Percentiles rank a stretch among this genome's conserved stretches.
Evolutionary conservation across 331 rosid genomes (phyloP).

Genomic region (Saraca asoca): DNA sequence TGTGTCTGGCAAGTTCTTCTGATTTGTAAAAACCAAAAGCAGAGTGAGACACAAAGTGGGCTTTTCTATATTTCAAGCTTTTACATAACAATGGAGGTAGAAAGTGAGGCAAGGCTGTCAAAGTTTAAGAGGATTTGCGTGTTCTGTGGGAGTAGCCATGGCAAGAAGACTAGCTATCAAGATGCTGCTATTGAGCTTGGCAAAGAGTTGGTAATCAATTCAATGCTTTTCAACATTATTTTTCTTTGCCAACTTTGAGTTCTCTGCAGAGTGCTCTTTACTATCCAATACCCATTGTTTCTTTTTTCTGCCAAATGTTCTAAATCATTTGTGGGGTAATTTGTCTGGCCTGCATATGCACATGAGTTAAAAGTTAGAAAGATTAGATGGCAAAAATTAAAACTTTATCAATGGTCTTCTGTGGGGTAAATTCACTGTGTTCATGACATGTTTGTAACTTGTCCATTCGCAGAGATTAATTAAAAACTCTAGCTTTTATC

Average conservation of each 20-base stretch:
- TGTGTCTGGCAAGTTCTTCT: slow-evolving; percentile 7
- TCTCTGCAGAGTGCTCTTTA: not conserved
- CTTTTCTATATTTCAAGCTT: no score
- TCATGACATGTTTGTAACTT: slow-evolving; percentile 40
- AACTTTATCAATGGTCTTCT: not conserved
- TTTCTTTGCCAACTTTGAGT: not conserved
- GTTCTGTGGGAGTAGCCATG: slow-evolving; percentile 99
- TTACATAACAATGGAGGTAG: slow-evolving; percentile 57
- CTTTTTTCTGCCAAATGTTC: not conserved
- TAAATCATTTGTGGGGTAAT: slow-evolving; percentile 2
- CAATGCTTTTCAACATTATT: not conserved
- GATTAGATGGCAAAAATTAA: slow-evolving; percentile 14
- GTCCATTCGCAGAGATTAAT: not conserved
- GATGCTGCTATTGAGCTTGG: slow-evolving; percentile 97
- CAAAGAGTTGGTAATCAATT: slow-evolving; percentile 78
- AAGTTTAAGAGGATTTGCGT: slow-evolving; percentile 93
- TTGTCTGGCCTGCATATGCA: not conserved
- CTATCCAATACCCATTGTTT: not conserved
- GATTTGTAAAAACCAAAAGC: slow-evolving; percentile 11
- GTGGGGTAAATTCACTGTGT: slow-evolving; percentile 30
- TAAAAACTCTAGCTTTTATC: slow-evolving; percentile 7
- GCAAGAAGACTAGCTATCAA: slow-evolving; percentile 84
- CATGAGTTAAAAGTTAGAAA: slow-evolving; percentile 15
- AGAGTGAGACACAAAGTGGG: slow-evolving; percentile 3
- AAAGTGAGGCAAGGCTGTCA: slow-evolving; percentile 59